phyloP scores from a whole-genome alignment of 1,284 basidiomycete genomes.

The Marasmius fiardii region DNA sequence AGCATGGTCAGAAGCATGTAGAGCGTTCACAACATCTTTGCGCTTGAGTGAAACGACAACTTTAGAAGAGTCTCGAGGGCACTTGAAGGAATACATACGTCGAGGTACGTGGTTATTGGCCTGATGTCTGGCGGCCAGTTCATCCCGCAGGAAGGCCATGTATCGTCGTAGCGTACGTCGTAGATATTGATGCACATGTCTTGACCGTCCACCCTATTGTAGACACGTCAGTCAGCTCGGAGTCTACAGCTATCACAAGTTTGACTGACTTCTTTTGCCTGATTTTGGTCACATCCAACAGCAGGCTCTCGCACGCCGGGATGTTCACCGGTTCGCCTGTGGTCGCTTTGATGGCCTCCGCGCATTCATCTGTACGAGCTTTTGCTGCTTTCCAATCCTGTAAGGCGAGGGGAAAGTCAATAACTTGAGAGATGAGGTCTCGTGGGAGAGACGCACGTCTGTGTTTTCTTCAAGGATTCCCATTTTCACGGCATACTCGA shows the following conservation, averaged over 20 bases:
- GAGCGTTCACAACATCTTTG: conserved; percentile 73
- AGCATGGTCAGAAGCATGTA: conserved; percentile 81
- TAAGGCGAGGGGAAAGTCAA: conserved; percentile 1
- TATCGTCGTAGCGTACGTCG: conserved; percentile 87
- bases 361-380: conserved; percentile 63
- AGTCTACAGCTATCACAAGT: background rate
- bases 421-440: background rate
- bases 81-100: conserved; percentile 45
- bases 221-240: background rate
- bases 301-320: conserved; percentile 63
- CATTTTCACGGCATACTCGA: conserved; percentile 84
- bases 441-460: conserved; percentile 42
- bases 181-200: conserved; percentile 92
- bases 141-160: conserved; percentile 90
- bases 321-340: conserved; percentile 63
- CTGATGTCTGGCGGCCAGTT: conserved; percentile 95
- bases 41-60: conserved; percentile 42
- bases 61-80: background rate
- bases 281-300: conserved; percentile 57
- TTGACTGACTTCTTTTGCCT: conserved; percentile 60
- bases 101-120: conserved; percentile 78
- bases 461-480: conserved; percentile 76
- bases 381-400: conserved; percentile 67
- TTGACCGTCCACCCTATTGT: conserved; percentile 62
- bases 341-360: conserved; percentile 46